Base-by-base conservation (phyloP, 1,284 basidiomycete species). In the Ceratobasidium sp. region DNA sequence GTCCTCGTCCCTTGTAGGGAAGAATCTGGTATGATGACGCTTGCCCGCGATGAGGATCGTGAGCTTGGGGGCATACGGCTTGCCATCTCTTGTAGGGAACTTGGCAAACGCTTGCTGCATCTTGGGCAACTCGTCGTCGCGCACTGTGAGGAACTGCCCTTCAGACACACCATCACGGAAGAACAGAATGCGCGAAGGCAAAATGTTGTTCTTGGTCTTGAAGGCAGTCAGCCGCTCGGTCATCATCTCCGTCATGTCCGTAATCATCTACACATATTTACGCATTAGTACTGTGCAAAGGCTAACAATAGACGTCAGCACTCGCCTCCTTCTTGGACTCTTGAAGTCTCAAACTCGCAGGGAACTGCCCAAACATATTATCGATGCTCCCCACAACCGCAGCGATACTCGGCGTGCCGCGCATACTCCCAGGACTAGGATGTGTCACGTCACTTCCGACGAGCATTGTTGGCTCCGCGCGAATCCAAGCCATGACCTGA, bases 361-460 rank as follows among this genome's bases (percentile, higher is more conserved):
- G 93, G 83, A 90, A 95, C 80, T 94, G 92, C 0, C 90, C 90
- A 82, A 88, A 93, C n/a, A 87, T 82, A 1, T 77, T 78, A 81
- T 95, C 94, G 44, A 82, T 81, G 5, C 91, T 95, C 5, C 91
- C 94, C 0, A 95, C 94, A 9, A 95, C 92, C 0, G 93, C 94
- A 0, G 94, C 93, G 80, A 95, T 90, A 0, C 93, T 94, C 0
- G 94, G 94, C 2, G 91, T 93, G 12, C 90, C 80, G 42, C 80
- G 78, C 75, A 75, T 39, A 51, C 79, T 81, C 4, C 72, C 79
- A 23, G 79, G 80, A 18, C 79, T 91, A 28, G 93, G 93, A 84
- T 95, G 94, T 0, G 94, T 94, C 18, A 95, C 94, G 82, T 95
- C 94, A 85, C 94, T 94, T 6, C 94, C 94, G 42, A 95, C 89